These are phyloP conservation scores for Aspergillus vadensis DNA, from an alignment of 2,329 filamentous ascomycete genomes.

Conservation along the genomic window DNA sequence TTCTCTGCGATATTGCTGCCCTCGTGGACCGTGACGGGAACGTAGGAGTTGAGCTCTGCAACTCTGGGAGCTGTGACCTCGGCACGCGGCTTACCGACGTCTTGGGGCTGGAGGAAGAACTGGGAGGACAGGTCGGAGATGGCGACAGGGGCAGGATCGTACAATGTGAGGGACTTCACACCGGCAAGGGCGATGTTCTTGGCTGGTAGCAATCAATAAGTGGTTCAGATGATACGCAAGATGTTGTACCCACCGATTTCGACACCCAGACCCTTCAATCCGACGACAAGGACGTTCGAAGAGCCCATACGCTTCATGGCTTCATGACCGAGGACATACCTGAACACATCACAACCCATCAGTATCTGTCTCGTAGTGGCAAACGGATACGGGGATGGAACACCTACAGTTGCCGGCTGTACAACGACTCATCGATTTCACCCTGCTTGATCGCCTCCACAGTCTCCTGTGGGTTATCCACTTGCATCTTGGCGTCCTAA, in stretches of 20 bases:
- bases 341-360: constrained; percentile 20
- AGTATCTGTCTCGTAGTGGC: constrained; percentile 15
- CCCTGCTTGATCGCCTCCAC: constrained; percentile 64
- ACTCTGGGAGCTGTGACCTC: constrained; percentile 84
- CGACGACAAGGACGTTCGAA: constrained; percentile 89
- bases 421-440: constrained; percentile 68
- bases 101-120: constrained; percentile 87
- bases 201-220: constrained; percentile 52
- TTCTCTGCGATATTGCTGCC: constrained; percentile 69
- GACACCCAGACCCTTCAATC: constrained; percentile 89
- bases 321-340: constrained; percentile 71
- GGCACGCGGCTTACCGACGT: constrained; percentile 90
- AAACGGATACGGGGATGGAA: not conserved
- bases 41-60: constrained; percentile 94
- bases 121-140: constrained; percentile 93
- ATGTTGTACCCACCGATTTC: constrained; percentile 65
- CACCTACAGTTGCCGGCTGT: constrained; percentile 63
- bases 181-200: constrained; percentile 98
- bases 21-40: constrained; percentile 77
- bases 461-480: constrained; percentile 60
- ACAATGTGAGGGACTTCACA: constrained; percentile 93
- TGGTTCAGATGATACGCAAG: not conserved
- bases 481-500: constrained; percentile 62
- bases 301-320: constrained; percentile 99
- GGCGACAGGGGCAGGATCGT: constrained; percentile 81